Evolutionary conservation across 345 rosid genomes (phyloP), one percentile per base, ranked within the genome.

Genomic region (Carallia pectinifolia): DNA sequence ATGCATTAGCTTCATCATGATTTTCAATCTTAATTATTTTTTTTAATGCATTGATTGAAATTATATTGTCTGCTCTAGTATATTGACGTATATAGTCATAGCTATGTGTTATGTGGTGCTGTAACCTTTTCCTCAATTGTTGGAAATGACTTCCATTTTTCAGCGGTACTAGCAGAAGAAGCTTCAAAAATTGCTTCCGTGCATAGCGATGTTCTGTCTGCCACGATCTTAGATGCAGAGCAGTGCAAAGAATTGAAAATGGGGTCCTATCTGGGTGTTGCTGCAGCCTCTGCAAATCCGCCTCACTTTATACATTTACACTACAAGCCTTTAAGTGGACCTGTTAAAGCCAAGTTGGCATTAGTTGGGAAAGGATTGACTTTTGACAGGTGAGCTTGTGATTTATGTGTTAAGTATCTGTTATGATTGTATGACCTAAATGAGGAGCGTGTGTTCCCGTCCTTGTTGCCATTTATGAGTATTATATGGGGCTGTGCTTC

Each of bases 351-450:
- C 53, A 95, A 90, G 81, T 81, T 95, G 81, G 96, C 88, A 17
- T 83, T 95, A 74, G 96, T 90, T 48, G 99, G 97, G 47, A 95
- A 95, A 74, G 97, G 97, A 37, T 81, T 90, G 85, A 95, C 97
- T 64, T 91, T 91, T 82, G 98, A 94, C 89, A 94, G 98, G 97
- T 90, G 68, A 77, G 52, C 58, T 17, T 8, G 39, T 29, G 47
- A 55, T 52, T 7, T 2, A 30, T 68, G 8, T 17, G 6, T 12
- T 66, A 17, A 58, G 1, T 0, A 23, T 10, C 6, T 15, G 39
- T 30, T 27, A 37, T 65, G 64, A 19, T 18, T 56, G 13, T 18
- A 31, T 18, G 53, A 12, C 59, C 44, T 33, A 17, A 17, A 47
- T 33, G 1, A 27, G 65, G 55, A 3, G 61, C 29, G n/a, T 9